Percentiles rank a stretch among this genome's conserved stretches.
Conservation (phyloP, 2,329 filamentous ascomycete species). For the Capronia epimyces region DNA sequence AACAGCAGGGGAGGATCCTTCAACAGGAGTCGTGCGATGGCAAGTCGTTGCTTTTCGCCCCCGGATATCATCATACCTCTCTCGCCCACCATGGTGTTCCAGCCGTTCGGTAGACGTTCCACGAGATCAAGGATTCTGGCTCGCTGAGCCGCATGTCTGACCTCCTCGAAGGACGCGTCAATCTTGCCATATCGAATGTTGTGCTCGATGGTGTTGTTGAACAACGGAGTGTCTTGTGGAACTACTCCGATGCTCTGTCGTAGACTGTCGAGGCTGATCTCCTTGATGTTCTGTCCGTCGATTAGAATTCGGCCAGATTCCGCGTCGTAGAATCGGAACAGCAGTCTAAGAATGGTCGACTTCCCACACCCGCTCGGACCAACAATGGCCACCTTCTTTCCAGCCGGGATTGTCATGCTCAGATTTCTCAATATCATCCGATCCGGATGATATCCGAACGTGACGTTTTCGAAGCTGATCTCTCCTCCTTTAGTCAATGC, state of each 20-base stretch:
- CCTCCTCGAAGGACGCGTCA: conserved; percentile 64
- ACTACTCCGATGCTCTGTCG: conserved; percentile 87
- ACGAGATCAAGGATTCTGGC: conserved; percentile 86
- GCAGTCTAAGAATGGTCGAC: conserved; percentile 79
- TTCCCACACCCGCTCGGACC: conserved; percentile 95
- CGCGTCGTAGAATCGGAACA: conserved; percentile 93
- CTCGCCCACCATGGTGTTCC: conserved; percentile 82
- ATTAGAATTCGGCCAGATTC: conserved; percentile 80
- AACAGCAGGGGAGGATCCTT: conserved; percentile 79
- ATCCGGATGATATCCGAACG: conserved; percentile 83
- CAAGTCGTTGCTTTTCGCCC: conserved; percentile 86
- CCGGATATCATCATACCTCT: conserved; percentile 79
- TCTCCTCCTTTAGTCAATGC: conserved; percentile 71
- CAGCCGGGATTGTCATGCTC: conserved; percentile 82
- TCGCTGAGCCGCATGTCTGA: conserved; percentile 70
- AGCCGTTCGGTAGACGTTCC: conserved; percentile 67
- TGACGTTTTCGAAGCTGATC: conserved; percentile 91
- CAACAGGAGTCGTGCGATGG: conserved; percentile 76
- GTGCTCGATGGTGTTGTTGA: conserved; percentile 93
- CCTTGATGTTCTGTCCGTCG: conserved; percentile 85
- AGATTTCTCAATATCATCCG: conserved; percentile 82
- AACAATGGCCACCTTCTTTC: conserved; percentile 92
- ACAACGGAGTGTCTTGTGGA: conserved; percentile 91
- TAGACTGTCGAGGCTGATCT: conserved; percentile 75
- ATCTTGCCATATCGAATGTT: conserved; percentile 92